Conservation (phyloP, 2,329 filamentous ascomycete species). For the Hypoxylon sp. region DNA sequence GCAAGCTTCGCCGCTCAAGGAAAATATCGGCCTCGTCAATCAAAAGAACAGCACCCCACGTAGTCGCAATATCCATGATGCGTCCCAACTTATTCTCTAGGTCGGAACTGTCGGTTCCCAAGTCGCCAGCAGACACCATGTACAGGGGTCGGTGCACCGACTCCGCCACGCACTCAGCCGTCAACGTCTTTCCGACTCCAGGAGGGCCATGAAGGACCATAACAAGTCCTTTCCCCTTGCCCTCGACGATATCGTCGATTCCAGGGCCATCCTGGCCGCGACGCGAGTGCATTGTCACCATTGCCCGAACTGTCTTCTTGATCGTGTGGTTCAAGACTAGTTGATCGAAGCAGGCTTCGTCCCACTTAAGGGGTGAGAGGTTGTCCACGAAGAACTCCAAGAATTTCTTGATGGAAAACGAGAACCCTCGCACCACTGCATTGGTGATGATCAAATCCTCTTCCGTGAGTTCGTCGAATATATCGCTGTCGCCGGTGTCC, state of each 20-base stretch:
- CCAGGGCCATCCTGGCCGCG: constrained; percentile 20
- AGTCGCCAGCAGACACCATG: constrained; percentile 53
- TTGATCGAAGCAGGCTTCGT: constrained; percentile 61
- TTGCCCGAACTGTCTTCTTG: constrained; percentile 37
- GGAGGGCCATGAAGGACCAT: constrained; percentile 41
- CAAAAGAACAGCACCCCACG: constrained; percentile 57
- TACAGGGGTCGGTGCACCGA: constrained; percentile 55
- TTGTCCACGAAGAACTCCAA: constrained; percentile 65
- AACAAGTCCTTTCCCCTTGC: constrained; percentile 45
- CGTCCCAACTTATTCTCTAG: constrained; percentile 46
- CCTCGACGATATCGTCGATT: constrained; percentile 44
- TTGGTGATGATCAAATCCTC: constrained; percentile 47
- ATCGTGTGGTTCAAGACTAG: constrained; percentile 32
- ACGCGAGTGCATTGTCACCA: constrained; percentile 33
- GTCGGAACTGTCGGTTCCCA: constrained; percentile 50
- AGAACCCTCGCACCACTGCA: constrained; percentile 45
- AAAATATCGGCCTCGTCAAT: constrained; percentile 56
- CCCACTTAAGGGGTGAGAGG: constrained; percentile 63
- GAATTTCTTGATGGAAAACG: constrained; percentile 42
- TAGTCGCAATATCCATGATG: constrained; percentile 60
- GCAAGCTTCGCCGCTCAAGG: constrained; percentile 55
- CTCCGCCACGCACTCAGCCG: constrained; percentile 59
- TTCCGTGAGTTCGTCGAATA: constrained; percentile 47
- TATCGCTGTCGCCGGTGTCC: constrained; percentile 37
- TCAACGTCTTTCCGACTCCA: constrained; percentile 51